Base-by-base conservation (phyloP, 2,329 filamentous ascomycete species). In the Phialophora tarda region DNA sequence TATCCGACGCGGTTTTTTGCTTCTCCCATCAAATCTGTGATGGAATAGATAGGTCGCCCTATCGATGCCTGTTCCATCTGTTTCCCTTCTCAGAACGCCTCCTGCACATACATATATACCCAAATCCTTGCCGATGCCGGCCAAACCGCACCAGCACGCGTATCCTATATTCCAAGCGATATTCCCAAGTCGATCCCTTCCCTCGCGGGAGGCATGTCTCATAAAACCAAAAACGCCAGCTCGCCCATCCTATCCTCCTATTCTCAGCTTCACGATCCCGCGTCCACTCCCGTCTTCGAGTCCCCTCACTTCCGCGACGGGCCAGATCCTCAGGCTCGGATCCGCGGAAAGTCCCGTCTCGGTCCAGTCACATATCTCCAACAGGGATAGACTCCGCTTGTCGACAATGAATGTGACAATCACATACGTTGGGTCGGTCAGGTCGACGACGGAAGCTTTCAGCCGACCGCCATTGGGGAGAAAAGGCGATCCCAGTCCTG, bases 331-430 rank as follows among this genome's bases (percentile, higher is more conserved):
- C 4, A 55, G 53, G 4, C 4, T 55, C 17, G 59, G 47, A 23
- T 54, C 30, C 21, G 30, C 12, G 12, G 38, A 10, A 21, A 55
- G 5, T 11, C 47, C 59, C 17, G 12, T 23, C 17, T 55, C 59
- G 17, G 44, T 32, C 48, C 47, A 62, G 48, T 55, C 59, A 54
- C 59, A 62, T 12, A 55, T 53, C 32, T 62, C 59, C 17, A 55
- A 24, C 4, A 62, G 32, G 8, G 47, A 38, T 10, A 62, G 48
- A 28, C 38, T 62, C 10, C 24, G 48, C 28, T 7, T 14, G 48
- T 62, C 47, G 2, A 41, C 26, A 12, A 62, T 62, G 47, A 54
- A 62, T n/a, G 44, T 54, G 12, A 62, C 30, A 14, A 14, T 41
- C 38, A 54, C 59, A 21, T 12, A 23, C 8, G 12, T 34, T 3